Conservation (phyloP, 75 land plant genomes). For the Selaginella moellendorffii region DNA sequence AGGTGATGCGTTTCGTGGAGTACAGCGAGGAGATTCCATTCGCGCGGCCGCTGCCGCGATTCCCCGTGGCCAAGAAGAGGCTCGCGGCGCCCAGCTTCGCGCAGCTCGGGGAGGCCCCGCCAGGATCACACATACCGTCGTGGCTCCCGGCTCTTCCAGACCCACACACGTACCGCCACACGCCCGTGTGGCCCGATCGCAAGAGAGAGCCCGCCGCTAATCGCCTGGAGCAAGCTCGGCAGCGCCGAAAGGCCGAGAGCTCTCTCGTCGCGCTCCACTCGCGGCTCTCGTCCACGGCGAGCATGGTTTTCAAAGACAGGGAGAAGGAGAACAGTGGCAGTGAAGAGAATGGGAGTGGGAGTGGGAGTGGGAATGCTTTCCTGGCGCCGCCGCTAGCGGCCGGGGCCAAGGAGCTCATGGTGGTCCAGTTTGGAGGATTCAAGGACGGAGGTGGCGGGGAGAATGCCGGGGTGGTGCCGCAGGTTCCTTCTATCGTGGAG, state of each 20-base stretch:
- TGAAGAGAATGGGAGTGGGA: neutral
- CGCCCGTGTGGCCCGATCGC: constrained; percentile 42
- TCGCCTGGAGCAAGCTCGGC: constrained; percentile 44
- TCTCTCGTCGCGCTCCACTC: constrained; percentile 41
- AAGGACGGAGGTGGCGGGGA: neutral
- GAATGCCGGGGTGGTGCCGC: neutral
- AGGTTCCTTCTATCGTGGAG: constrained; percentile 42
- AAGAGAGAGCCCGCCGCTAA: constrained; percentile 24
- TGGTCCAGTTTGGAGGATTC: constrained; percentile 15
- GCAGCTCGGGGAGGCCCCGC: constrained; percentile 39
- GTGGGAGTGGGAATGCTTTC: constrained; percentile 38
- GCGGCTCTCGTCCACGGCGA: constrained; percentile 15
- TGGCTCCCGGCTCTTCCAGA: constrained; percentile 82
- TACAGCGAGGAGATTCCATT: constrained; percentile 57
- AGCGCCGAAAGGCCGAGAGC: constrained; percentile 50
- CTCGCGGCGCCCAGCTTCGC: constrained; percentile 35
- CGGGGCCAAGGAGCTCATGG: constrained; percentile 44
- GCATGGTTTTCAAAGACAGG: constrained; percentile 12
- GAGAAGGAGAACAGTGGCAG: constrained; percentile 4
- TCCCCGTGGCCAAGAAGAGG: constrained; percentile 39
- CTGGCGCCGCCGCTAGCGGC: constrained; percentile 57
- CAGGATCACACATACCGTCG: constrained; percentile 45
- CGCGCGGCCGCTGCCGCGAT: constrained; percentile 39
- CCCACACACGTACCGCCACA: constrained; percentile 42
- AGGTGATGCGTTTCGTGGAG: constrained; percentile 37